Evolutionary conservation across 257 asterid genomes (phyloP), one percentile per base, ranked within the genome.

Genomic region (Jacaranda copaia): DNA sequence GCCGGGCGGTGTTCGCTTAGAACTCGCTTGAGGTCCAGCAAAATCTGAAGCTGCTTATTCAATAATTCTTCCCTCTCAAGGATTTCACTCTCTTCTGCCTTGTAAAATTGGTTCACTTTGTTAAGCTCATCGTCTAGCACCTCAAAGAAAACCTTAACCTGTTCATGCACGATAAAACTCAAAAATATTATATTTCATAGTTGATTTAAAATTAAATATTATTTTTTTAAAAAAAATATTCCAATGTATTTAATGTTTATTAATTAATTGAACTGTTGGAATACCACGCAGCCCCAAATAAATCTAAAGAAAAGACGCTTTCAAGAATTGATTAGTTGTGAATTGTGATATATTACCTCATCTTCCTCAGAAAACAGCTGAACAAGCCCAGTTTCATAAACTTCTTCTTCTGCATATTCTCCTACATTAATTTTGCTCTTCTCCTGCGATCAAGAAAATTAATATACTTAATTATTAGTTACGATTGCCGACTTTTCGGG

Each of bases 321-420:
- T 45, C 4, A 52, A 49, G 18, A 11, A 53, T 35, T 35, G 4
- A 5, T 63, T 86, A 25, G 32, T n/a, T n/a, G n/a, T n/a, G n/a
- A n/a, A n/a, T n/a, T n/a, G n/a, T 25, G 32, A 25, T 25, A 25
- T 25, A 20, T 61, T 73, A 92, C 97, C 95, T 90, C 97, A 68
- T 90, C 89, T 79, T 92, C 93, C 81, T 89, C 87, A 0, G 95
- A 86, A 52, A 92, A 89, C 3, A 90, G 84, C 32, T 86, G 92
- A 49, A 66, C 85, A 42, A 90, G 88, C 74, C 87, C 95, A 16
- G 88, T 85, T 76, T 87, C 92, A 45, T 87, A 84, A 53, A 71
- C 91, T 5, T 75, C 89, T 55, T 77, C 90, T 61, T 58, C 81
- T 19, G 64, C 87, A 42, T 16, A 6, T 16, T 55, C 61, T 55